Evolutionary conservation across 345 rosid species (phyloP).

Genomic region (Eucalyptus brandiana): DNA sequence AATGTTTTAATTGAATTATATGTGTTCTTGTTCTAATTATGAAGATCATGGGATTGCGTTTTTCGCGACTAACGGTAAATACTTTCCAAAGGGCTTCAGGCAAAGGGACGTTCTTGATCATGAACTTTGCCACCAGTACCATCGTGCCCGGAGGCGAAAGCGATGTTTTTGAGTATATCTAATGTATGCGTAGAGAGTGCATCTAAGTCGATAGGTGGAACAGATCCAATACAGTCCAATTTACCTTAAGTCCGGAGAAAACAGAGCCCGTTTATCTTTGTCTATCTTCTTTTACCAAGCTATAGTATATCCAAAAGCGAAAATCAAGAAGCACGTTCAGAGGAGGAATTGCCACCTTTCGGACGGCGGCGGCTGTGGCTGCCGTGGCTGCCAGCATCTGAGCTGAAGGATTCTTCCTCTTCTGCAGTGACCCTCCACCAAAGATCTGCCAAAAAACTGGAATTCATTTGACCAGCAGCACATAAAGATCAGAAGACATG

Average conservation of each 20-base stretch:
- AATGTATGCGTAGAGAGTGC: background rate
- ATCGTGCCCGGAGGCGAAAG: background rate
- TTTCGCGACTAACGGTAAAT: accelerated
- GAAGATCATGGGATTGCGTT: too few relatives aligned
- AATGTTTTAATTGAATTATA: too few relatives aligned
- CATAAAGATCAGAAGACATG: background rate
- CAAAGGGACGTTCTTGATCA: background rate
- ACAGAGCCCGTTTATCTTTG: background rate
- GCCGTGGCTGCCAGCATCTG: background rate
- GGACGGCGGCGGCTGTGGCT: background rate
- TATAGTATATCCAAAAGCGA: background rate
- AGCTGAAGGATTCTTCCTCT: background rate
- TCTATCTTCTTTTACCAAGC: background rate
- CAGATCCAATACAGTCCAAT: background rate
- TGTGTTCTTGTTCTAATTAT: too few relatives aligned
- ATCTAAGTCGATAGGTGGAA: background rate
- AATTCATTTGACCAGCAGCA: background rate
- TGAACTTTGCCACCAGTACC: background rate
- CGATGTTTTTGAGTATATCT: background rate
- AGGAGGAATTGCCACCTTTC: background rate
- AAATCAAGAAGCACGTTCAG: background rate
- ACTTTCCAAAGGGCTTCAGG: background rate
- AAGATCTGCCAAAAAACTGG: background rate
- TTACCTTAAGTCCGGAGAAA: background rate
- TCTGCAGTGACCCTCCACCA: background rate